Evolutionary conservation across 1,284 basidiomycete genomes (phyloP), one percentile per base, ranked within the genome.

Genomic region (Cryptococcus depauperatus): DNA sequence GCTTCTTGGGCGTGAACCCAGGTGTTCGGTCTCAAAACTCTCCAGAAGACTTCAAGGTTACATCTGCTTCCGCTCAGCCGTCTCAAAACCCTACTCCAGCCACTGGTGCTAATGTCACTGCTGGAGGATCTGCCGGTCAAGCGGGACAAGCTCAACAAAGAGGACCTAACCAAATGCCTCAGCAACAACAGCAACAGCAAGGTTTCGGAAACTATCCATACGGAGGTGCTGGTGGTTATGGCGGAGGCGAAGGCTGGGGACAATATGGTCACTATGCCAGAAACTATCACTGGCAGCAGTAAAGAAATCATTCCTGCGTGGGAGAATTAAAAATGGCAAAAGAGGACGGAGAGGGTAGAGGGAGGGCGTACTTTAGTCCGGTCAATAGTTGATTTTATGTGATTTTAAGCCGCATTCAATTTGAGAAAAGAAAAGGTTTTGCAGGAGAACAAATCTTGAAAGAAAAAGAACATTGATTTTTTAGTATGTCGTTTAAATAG

Each of bases 241-340:
- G n/a, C 52, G 35, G 40, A 16, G 56, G 55, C 41, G 54, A 57
- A 45, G 57, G 58, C 41, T 61, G 58, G 58, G 46, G 51, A 29
- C 58, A 53, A n/a, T 61, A 61, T 39, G 53, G 55, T 25, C n/a
- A n/a, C n/a, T n/a, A n/a, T n/a, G n/a, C n/a, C n/a, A n/a, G n/a
- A n/a, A n/a, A n/a, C n/a, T n/a, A n/a, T n/a, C n/a, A n/a, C n/a
- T n/a, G n/a, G n/a, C n/a, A n/a, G n/a, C n/a, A n/a, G n/a, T n/a
- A n/a, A n/a, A n/a, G n/a, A n/a, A n/a, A n/a, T n/a, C n/a, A n/a
- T n/a, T n/a, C n/a, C n/a, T n/a, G n/a, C n/a, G n/a, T n/a, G n/a
- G n/a, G n/a, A n/a, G n/a, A n/a, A n/a, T n/a, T n/a, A n/a, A n/a
- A n/a, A n/a, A n/a, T n/a, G n/a, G n/a, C n/a, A n/a, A n/a, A n/a